Conservation (phyloP, 306 rosid species). For the Casuarina equisetifolia region DNA sequence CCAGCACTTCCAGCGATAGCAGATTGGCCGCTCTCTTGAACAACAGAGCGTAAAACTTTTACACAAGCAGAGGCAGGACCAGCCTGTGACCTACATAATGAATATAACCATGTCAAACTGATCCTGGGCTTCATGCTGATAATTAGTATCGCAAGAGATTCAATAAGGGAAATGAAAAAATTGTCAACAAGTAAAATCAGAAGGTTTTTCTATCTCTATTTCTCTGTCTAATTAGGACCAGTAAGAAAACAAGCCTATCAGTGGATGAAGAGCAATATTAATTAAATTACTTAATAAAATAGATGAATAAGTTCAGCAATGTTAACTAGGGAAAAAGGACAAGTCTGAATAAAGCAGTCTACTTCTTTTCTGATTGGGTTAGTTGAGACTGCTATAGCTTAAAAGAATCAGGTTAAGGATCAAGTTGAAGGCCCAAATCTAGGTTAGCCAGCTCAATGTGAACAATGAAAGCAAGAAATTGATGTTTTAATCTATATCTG, state of each 20-base stretch:
- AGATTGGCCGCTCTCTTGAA: constrained; percentile 51
- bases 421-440: neutral
- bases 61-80: constrained; percentile 88
- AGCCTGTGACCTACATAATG: constrained; percentile 66
- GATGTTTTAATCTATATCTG: neutral
- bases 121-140: constrained; percentile 1
- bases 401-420: neutral
- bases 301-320: neutral
- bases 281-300: neutral
- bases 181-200: neutral
- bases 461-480: constrained; percentile 1
- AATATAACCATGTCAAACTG: constrained; percentile 30
- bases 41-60: constrained; percentile 61
- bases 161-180: neutral
- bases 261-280: too few relatives aligned
- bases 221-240: neutral
- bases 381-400: neutral
- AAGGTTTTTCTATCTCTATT: neutral
- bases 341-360: neutral
- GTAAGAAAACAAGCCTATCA: too few relatives aligned
- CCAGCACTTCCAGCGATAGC: constrained; percentile 75
- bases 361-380: neutral
- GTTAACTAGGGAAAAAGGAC: neutral
- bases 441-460: constrained; percentile 11
- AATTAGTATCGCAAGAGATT: constrained; percentile 1